Base-by-base conservation (phyloP, 1,139 yeast genomes). In the Blastobotrys serpentis region DNA sequence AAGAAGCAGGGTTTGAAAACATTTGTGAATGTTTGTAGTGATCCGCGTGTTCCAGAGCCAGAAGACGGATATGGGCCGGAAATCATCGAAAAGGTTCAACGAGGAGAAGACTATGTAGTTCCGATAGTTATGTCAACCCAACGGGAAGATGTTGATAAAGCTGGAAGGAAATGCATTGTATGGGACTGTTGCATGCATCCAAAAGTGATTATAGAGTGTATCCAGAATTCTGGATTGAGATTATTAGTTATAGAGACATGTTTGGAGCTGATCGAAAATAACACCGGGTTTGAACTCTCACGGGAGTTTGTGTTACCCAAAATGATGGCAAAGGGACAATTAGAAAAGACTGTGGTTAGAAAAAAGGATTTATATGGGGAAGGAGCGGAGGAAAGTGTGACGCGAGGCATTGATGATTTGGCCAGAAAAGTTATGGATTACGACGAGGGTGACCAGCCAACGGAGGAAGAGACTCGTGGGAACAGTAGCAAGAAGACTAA, bases 21-120 rank as follows among this genome's bases (percentile, higher is more conserved):
- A n/a, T 89, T 89, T 63, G 73, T 88, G 47, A 89, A 89, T 63
- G 71, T 87, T 0, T 86, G 95, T 59, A 78, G 82, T 21, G 84
- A 82, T 58, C 61, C 68, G 0, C 74, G 76, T 33, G 82, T 87
- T 0, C 95, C 95, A 1, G 55, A 63, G n/a, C 84, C 84, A 1
- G 61, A 59, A 3, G 55, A 56, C 22, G 47, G 47, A 11, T 47
- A 47, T 23, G 42, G 78, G 68, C 23, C 90, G 2, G 73, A 70
- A 26, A 66, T 72, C 1, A 81, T 86, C 4, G 82, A 82, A 57
- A 82, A 86, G 1, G 65, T 81, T 48, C 84, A 86, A 22, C 79
- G 82, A 64, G 81, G 81, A 37, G 82, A 83, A 57, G 74, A 82
- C 59, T 88, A 96, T 95, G 90, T 85, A 52, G 84, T 88, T 2